These are phyloP conservation scores for Cucumis sativus DNA, from an alignment of 306 rosid genomes.

Conservation along the genomic window DNA sequence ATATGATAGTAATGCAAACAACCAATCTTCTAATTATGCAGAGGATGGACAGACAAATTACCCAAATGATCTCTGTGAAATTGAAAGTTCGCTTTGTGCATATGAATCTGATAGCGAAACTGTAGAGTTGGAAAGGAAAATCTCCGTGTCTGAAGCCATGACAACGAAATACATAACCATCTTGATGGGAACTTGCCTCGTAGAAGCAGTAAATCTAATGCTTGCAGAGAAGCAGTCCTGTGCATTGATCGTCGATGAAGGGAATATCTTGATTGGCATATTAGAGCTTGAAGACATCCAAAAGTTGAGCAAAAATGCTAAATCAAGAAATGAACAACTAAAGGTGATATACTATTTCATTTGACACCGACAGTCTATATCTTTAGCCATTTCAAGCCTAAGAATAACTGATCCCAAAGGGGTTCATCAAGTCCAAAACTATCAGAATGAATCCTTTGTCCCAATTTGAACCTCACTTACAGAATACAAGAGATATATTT, in stretches of 20 bases:
- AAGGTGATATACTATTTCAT: constrained; percentile 33
- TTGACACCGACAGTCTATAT: not conserved
- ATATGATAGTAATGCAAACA: constrained; percentile 19
- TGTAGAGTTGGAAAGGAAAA: constrained; percentile 28
- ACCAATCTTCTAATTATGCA: constrained; percentile 24
- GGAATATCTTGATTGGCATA: constrained; percentile 56
- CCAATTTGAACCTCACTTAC: not conserved
- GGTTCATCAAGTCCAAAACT: too few relatives aligned
- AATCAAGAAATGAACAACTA: constrained; percentile 34
- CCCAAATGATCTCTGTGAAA: constrained; percentile 43
- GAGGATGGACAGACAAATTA: constrained; percentile 21
- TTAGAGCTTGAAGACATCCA: constrained; percentile 64
- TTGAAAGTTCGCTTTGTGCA: constrained; percentile 63
- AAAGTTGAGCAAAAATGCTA: constrained; percentile 43
- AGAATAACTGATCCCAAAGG: too few relatives aligned
- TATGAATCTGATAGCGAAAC: constrained; percentile 32
- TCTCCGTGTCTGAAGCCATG: constrained; percentile 81
- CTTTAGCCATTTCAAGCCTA: not conserved
- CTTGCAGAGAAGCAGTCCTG: constrained; percentile 75
- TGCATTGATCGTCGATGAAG: constrained; percentile 63
- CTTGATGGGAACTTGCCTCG: constrained; percentile 45
- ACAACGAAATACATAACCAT: constrained; percentile 62
- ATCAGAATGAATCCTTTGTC: not conserved
- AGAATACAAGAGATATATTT: not conserved
- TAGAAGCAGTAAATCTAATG: constrained; percentile 71